These are phyloP conservation scores for Middelhovenomyces tepae DNA, from an alignment of 805 yeast species.

Conservation along the genomic window DNA sequence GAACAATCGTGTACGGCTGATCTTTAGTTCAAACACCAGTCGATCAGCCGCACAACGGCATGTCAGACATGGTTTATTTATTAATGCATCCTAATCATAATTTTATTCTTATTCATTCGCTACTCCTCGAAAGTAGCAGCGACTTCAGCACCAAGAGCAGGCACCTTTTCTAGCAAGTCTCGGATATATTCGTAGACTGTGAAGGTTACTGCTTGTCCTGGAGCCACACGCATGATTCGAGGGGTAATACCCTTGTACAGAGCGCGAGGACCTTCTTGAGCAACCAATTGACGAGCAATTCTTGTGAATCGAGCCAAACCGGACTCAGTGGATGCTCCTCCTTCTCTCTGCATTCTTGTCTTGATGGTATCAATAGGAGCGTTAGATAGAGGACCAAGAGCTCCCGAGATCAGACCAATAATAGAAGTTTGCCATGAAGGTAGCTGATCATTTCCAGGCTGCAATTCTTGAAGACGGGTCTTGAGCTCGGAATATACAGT, in stretches of 20 bases:
- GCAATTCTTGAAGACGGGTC: slow-evolving; percentile 50
- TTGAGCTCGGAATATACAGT: slow-evolving; percentile 86
- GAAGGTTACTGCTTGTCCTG: slow-evolving; percentile 98
- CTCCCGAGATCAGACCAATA: slow-evolving; percentile 90
- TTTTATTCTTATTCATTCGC: neutral
- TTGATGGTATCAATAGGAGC: slow-evolving; percentile 97
- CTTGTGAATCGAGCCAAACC: slow-evolving; percentile 71
- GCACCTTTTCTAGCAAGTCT: slow-evolving; percentile 41
- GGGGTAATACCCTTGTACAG: slow-evolving; percentile 97
- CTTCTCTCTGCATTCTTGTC: slow-evolving; percentile 90
- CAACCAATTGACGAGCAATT: slow-evolving; percentile 71
- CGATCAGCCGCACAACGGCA: slow-evolving; percentile 1
- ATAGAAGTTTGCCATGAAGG: slow-evolving; percentile 93
- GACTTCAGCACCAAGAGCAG: slow-evolving; percentile 13
- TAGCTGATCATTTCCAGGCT: slow-evolving; percentile 47
- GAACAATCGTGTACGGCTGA: no score
- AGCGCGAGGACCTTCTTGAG: slow-evolving; percentile 83
- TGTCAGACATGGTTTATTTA: neutral
- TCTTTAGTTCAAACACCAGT: no score
- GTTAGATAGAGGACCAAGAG: slow-evolving; percentile 93
- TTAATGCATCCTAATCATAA: neutral
- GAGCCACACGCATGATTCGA: slow-evolving; percentile 98
- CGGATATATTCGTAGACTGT: slow-evolving; percentile 91
- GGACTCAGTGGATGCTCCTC: slow-evolving; percentile 50
- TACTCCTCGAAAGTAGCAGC: slow-evolving; percentile 1